Evolutionary conservation across 2,329 filamentous ascomycete species (phyloP).

Genomic region (Sporothrix schenckii): DNA sequence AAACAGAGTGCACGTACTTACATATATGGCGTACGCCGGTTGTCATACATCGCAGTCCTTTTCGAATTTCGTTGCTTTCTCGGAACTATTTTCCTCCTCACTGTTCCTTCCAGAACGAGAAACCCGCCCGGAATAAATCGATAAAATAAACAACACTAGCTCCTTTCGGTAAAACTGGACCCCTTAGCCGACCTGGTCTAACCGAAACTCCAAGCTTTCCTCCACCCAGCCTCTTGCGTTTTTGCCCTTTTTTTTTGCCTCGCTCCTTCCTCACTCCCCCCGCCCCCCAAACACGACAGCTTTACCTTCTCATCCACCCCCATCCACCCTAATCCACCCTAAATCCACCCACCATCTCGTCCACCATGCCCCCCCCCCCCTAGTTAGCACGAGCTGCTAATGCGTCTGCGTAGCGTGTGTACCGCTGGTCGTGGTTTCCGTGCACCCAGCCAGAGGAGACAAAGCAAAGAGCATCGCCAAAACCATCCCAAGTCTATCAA

Average conservation of each 20-base stretch:
- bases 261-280: conserved; percentile 18
- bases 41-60: background rate
- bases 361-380: conserved; percentile 29
- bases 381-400: conserved; percentile 18
- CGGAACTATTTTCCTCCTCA: conserved; percentile 27
- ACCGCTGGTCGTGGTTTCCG: conserved; percentile 28
- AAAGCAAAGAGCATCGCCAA: conserved; percentile 32
- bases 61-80: conserved; percentile 10
- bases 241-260: conserved; percentile 13
- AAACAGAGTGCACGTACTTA: background rate
- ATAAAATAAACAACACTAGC: conserved; percentile 32
- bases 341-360: conserved; percentile 21
- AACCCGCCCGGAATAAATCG: conserved; percentile 24
- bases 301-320: conserved; percentile 26
- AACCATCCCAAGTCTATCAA: conserved; percentile 28
- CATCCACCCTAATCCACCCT: conserved; percentile 24
- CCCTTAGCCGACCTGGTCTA: conserved; percentile 26
- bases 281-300: conserved; percentile 35
- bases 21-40: no score
- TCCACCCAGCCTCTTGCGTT: conserved; percentile 31
- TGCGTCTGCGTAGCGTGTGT: conserved; percentile 24
- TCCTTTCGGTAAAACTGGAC: background rate
- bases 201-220: conserved; percentile 29
- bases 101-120: conserved; percentile 7
- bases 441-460: conserved; percentile 28